Conservation (phyloP, 441 rosid species). For the Aquilaria agallochum region DNA sequence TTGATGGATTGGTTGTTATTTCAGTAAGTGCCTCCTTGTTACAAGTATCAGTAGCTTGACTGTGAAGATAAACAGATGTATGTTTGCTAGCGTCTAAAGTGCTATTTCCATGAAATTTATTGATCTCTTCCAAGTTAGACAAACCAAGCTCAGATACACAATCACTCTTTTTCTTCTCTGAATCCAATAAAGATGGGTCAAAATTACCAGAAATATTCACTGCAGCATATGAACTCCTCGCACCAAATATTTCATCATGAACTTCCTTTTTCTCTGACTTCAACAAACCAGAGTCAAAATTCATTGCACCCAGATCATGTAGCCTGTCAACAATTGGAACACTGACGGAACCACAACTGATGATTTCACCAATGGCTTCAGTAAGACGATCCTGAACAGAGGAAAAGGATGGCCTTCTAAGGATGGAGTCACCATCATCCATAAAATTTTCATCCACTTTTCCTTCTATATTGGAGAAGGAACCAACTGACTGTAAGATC, state of each 20-base stretch:
- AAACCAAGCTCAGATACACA: neutral
- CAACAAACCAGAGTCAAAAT: conserved; percentile 23
- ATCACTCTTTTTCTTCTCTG: conserved; percentile 18
- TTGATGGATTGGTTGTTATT: conserved; percentile 12
- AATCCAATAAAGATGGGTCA: conserved; percentile 15
- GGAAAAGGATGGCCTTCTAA: conserved; percentile 18
- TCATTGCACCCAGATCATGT: conserved; percentile 23
- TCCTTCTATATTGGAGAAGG: conserved; percentile 27
- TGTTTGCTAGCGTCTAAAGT: conserved; percentile 24
- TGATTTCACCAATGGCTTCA: conserved; percentile 17
- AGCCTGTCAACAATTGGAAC: conserved; percentile 23
- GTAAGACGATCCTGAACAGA: conserved; percentile 17
- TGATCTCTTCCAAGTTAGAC: conserved; percentile 22
- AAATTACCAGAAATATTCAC: conserved; percentile 10
- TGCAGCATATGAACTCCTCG: conserved; percentile 19
- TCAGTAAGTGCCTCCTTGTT: conserved; percentile 20
- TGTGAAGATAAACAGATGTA: conserved; percentile 15
- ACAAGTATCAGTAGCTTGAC: conserved; percentile 24
- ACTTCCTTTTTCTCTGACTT: conserved; percentile 28
- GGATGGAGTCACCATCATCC: conserved; percentile 18
- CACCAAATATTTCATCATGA: conserved; percentile 23
- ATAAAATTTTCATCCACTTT: conserved; percentile 23
- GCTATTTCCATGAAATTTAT: conserved; percentile 24
- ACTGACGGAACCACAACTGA: conserved; percentile 17
- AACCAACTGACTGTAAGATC: conserved; percentile 22